Conservation (phyloP, 257 asterid species). For the Fraxinus cuspidata region DNA sequence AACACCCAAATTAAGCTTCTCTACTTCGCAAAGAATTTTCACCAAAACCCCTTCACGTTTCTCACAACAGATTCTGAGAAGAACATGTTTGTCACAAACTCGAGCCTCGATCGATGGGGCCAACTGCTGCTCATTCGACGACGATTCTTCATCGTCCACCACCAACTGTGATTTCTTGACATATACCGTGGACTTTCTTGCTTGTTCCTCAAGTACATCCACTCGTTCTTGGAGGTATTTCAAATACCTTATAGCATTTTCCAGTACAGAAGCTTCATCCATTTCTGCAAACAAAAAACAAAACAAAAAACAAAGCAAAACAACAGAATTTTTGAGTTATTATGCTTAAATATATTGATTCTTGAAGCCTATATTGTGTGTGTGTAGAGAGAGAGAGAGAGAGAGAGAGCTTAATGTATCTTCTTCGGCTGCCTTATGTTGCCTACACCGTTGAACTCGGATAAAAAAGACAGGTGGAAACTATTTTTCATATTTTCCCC, state of each 20-base stretch:
- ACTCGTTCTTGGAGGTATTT: conserved; percentile 31
- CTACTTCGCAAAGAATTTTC: conserved; percentile 22
- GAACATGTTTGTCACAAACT: conserved; percentile 12
- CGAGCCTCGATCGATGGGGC: conserved; percentile 30
- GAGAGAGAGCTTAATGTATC: background rate
- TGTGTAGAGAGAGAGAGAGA: background rate
- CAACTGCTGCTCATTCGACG: conserved; percentile 8
- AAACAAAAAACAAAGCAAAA: background rate
- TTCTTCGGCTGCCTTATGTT: background rate
- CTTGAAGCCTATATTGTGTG: background rate
- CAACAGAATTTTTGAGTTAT: background rate
- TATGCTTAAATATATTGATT: too few species aligned
- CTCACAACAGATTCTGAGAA: conserved; percentile 28
- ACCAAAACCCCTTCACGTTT: conserved; percentile 30
- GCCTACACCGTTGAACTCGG: background rate
- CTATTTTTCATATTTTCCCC: background rate
- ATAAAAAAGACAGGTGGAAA: background rate
- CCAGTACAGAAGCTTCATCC: conserved; percentile 27
- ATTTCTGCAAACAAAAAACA: conserved; percentile 9
- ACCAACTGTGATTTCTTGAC: conserved; percentile 13
- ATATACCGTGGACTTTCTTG: background rate
- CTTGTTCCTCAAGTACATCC: conserved; percentile 25
- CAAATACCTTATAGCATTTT: conserved; percentile 31
- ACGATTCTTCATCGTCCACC: conserved; percentile 5
- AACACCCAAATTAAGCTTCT: conserved; percentile 24